A percentile compares a stretch with the other conserved stretches of the same genome.
Evolutionary conservation across 2,329 filamentous ascomycete species (phyloP).

Genomic region (Curvularia hawaiiensis): DNA sequence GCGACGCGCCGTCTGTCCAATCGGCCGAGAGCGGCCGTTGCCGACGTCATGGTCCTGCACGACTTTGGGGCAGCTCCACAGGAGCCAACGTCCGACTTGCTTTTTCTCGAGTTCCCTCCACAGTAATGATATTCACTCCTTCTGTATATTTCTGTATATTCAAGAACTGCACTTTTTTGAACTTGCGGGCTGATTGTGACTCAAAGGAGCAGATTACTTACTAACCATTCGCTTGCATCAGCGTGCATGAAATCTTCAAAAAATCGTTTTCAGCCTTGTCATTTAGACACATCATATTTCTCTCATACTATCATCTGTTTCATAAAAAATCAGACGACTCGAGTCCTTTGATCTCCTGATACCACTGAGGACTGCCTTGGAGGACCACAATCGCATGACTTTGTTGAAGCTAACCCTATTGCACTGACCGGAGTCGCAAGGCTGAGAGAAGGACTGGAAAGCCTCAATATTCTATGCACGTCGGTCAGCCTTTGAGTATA

Average conservation of each 20-base stretch:
- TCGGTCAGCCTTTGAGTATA: neutral
- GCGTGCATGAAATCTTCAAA: slow-evolving; percentile 1
- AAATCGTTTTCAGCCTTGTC: slow-evolving; percentile 4
- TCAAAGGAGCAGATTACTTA: neutral
- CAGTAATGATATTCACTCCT: neutral
- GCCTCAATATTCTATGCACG: neutral
- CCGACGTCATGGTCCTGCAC: slow-evolving; percentile 8
- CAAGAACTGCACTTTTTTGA: neutral
- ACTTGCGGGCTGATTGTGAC: neutral
- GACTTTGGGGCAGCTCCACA: neutral
- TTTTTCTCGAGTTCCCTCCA: neutral
- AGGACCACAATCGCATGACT: neutral
- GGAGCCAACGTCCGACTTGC: slow-evolving; percentile 1
- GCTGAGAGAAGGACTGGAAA: neutral
- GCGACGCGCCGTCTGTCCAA: slow-evolving; percentile 7
- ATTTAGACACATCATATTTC: too few species aligned
- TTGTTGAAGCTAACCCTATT: slow-evolving; percentile 10
- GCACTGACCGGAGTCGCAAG: slow-evolving; percentile 10
- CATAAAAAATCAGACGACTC: neutral
- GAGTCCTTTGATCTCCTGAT: neutral
- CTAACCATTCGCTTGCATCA: neutral
- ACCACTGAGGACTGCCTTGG: slow-evolving; percentile 3
- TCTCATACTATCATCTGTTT: neutral
- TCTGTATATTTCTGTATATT: neutral
- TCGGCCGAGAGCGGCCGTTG: slow-evolving; percentile 1